A percentile compares a stretch with the other conserved stretches of the same genome.
These are phyloP conservation scores for Paralagenidium karlingii DNA, from an alignment of 352 stramenopile genomes.

Conservation along the genomic window DNA sequence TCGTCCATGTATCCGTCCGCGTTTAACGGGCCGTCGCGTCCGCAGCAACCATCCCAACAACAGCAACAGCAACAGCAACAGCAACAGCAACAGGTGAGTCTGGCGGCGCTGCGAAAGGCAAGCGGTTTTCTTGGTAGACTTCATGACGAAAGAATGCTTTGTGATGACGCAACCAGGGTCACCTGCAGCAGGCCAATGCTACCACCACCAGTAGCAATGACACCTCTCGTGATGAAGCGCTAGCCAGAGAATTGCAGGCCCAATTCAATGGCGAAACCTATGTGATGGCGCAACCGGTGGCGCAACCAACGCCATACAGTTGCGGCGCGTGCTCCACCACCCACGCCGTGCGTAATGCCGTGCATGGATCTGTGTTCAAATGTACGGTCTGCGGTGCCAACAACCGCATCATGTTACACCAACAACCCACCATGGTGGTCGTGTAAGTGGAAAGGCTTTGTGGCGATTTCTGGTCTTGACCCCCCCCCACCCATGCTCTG, in stretches of 20 bases:
- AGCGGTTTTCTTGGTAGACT: too few species aligned
- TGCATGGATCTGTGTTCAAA: slow-evolving; percentile 34
- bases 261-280: slow-evolving; percentile 21
- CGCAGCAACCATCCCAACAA: too few species aligned
- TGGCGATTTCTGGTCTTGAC: not conserved
- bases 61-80: too few species aligned
- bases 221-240: slow-evolving; percentile 28
- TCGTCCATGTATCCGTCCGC: too few species aligned
- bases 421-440: slow-evolving; percentile 23
- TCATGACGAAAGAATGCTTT: too few species aligned
- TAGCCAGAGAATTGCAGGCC: slow-evolving; percentile 37
- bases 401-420: slow-evolving; percentile 50
- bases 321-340: slow-evolving; percentile 47
- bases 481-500: not conserved
- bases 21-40: too few species aligned
- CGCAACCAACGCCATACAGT: slow-evolving; percentile 25
- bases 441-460: too few species aligned
- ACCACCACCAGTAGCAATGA: too few species aligned
- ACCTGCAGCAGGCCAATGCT: too few species aligned
- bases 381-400: slow-evolving; percentile 36
- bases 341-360: slow-evolving; percentile 46
- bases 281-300: slow-evolving; percentile 25
- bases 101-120: too few species aligned
- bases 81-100: too few species aligned
- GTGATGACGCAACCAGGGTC: too few species aligned